Conservation (phyloP, 164 flowering plant species). For the Nymphaea colorata region DNA sequence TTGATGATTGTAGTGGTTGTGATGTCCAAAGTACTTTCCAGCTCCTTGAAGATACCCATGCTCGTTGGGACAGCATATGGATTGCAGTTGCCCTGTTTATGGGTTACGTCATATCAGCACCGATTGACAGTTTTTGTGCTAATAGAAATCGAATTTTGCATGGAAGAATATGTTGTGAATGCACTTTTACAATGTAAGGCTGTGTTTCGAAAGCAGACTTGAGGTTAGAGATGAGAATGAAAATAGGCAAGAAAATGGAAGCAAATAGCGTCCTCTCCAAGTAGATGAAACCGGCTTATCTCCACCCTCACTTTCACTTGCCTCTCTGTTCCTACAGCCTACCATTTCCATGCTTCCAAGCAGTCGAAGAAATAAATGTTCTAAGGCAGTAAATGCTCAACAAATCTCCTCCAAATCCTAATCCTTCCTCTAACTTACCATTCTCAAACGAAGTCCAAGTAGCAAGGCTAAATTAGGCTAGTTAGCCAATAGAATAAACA, state of each 20-base stretch:
- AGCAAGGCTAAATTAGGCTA: too few species aligned
- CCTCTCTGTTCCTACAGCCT: too few species aligned
- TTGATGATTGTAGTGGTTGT: conserved; percentile 82
- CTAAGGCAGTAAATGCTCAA: too few species aligned
- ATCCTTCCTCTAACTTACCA: too few species aligned
- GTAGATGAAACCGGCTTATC: too few species aligned
- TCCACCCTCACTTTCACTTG: too few species aligned
- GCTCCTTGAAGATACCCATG: conserved; percentile 54
- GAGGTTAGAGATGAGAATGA: neutral
- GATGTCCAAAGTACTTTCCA: conserved; percentile 83
- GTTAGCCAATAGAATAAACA: too few species aligned
- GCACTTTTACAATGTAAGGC: neutral
- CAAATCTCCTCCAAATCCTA: too few species aligned
- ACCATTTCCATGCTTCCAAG: too few species aligned
- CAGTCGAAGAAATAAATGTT: too few species aligned
- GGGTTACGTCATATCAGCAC: neutral
- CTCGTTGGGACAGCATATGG: conserved; percentile 79
- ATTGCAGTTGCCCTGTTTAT: conserved; percentile 11
- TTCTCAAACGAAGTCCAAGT: too few species aligned
- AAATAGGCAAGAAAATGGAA: neutral
- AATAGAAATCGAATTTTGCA: neutral
- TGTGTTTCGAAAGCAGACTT: neutral
- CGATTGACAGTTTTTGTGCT: neutral
- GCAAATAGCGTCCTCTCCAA: too few species aligned
- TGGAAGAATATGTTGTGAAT: neutral